These are phyloP conservation scores for Colletotrichum echinochloae DNA, from an alignment of 2,329 filamentous ascomycete species.

Conservation along the genomic window DNA sequence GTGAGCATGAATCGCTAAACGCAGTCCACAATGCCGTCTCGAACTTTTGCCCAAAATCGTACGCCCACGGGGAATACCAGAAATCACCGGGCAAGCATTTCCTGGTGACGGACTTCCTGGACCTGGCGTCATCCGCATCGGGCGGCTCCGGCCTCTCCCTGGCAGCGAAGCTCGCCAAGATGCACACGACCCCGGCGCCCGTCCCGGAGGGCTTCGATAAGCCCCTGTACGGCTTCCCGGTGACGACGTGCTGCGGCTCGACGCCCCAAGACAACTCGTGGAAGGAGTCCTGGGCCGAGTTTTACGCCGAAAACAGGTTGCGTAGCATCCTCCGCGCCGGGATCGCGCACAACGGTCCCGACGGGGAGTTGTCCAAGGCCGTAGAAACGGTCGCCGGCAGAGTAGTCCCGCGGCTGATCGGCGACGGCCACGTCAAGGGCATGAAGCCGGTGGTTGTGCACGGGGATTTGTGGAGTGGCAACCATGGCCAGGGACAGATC, in stretches of 20 bases:
- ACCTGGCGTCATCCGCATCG: conserved; percentile 63
- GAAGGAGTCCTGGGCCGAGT: conserved; percentile 81
- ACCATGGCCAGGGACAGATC: conserved; percentile 77
- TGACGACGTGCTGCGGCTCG: conserved; percentile 86
- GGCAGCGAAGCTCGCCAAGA: conserved; percentile 79
- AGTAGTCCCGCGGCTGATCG: conserved; percentile 83
- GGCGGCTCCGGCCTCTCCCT: conserved; percentile 67
- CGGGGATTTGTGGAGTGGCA: conserved; percentile 94
- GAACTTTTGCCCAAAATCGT: conserved; percentile 78
- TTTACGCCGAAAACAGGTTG: conserved; percentile 83
- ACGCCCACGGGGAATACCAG: conserved; percentile 75
- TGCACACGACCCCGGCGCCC: conserved; percentile 83
- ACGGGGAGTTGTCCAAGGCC: conserved; percentile 69
- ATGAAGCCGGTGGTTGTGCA: conserved; percentile 86
- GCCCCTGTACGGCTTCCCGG: conserved; percentile 85
- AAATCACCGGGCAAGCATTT: conserved; percentile 66
- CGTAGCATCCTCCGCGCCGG: conserved; percentile 71
- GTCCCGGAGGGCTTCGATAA: conserved; percentile 66
- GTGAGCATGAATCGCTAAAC: conserved; percentile 87
- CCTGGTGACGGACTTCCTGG: conserved; percentile 83
- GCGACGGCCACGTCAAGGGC: conserved; percentile 72
- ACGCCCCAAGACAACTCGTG: conserved; percentile 85
- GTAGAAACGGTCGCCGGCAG: conserved; percentile 72
- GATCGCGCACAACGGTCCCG: conserved; percentile 71
- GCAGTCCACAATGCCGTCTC: conserved; percentile 81